These are phyloP conservation scores for Pestalotiopsis sp. DNA, from an alignment of 2,329 filamentous ascomycete genomes.

Conservation along the genomic window DNA sequence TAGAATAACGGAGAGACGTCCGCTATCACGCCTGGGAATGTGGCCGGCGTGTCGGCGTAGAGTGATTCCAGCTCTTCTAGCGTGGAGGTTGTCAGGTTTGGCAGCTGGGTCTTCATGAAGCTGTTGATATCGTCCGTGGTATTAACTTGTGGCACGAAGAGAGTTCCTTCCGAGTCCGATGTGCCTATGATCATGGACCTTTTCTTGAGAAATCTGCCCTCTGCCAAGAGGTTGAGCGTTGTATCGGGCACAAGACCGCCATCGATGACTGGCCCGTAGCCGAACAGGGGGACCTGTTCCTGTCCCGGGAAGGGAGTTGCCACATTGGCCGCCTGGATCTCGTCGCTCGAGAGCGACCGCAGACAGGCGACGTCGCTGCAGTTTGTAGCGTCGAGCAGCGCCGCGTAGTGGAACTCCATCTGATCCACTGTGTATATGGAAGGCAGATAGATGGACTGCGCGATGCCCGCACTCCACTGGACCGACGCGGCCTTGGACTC, in stretches of 20 bases:
- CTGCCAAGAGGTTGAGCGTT: neutral
- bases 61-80: neutral
- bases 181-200: neutral
- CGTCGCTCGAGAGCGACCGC: neutral
- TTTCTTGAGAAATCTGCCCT: neutral
- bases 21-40: neutral
- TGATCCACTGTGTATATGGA: neutral
- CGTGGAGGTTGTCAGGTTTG: neutral
- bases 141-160: neutral
- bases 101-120: neutral
- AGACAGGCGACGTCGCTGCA: neutral
- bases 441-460: neutral
- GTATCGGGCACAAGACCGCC: neutral
- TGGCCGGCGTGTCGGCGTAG: neutral
- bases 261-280: neutral
- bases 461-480: neutral
- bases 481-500: neutral
- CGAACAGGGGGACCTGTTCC: neutral
- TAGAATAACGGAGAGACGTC: neutral
- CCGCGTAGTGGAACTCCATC: neutral
- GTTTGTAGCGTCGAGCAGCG: neutral
- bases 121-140: neutral
- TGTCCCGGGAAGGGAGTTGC: neutral
- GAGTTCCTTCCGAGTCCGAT: neutral
- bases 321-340: neutral